Evolutionary conservation across 305 asterid species (phyloP).

Genomic region (Rubia peregrina): DNA sequence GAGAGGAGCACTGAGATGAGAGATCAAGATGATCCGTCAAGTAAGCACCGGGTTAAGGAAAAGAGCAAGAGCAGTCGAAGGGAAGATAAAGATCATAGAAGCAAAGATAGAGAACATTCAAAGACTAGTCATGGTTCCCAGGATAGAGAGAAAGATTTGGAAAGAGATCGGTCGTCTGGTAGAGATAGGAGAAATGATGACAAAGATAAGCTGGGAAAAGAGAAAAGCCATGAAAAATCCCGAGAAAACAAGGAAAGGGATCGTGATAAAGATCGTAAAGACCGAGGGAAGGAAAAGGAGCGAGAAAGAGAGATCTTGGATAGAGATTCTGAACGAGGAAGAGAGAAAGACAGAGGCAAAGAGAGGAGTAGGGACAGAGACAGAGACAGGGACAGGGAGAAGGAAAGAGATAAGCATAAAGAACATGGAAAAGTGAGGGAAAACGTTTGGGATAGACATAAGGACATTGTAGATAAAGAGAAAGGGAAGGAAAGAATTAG

Average conservation of each 20-base stretch:
- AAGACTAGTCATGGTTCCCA: slow-evolving; percentile 30
- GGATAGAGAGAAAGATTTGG: slow-evolving; percentile 48
- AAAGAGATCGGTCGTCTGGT: slow-evolving; percentile 37
- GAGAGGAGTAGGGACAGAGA: slow-evolving; percentile 54
- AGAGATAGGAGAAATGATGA: slow-evolving; percentile 72
- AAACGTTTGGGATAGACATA: slow-evolving; percentile 21
- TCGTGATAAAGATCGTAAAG: slow-evolving; percentile 59
- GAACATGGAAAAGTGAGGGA: slow-evolving; percentile 47
- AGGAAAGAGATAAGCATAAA: slow-evolving; percentile 46
- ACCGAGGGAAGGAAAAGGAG: slow-evolving; percentile 47
- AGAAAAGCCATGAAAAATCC: slow-evolving; percentile 36
- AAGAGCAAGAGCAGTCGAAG: slow-evolving; percentile 49
- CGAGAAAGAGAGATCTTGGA: slow-evolving; percentile 50
- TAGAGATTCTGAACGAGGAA: slow-evolving; percentile 45
- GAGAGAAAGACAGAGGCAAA: slow-evolving; percentile 49
- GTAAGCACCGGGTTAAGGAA: slow-evolving; percentile 54
- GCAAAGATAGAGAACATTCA: slow-evolving; percentile 52
- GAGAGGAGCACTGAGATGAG: slow-evolving; percentile 47
- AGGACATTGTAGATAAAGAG: slow-evolving; percentile 37
- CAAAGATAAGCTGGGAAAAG: slow-evolving; percentile 53
- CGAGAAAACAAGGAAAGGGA: slow-evolving; percentile 53
- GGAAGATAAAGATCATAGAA: slow-evolving; percentile 65
- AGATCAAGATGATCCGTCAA: slow-evolving; percentile 40
- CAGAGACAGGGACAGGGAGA: slow-evolving; percentile 33
- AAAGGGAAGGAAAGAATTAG: slow-evolving; percentile 53